Conservation (phyloP, 495 filamentous ascomycete genomes). For the Saxophila tyrrhenica region DNA sequence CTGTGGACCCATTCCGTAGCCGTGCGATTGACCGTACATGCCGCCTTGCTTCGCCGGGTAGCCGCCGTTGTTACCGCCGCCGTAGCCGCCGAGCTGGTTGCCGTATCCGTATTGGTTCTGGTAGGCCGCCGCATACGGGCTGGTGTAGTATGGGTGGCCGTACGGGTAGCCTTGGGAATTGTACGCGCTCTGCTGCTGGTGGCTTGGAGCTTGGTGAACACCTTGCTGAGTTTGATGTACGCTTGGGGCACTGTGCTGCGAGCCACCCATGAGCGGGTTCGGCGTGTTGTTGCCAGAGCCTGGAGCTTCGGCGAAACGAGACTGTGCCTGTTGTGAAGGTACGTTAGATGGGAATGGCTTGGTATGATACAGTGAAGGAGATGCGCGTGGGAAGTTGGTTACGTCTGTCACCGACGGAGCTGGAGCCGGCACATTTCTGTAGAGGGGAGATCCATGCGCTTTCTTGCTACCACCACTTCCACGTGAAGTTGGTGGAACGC, state of each 20-base stretch:
- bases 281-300: constrained; percentile 82
- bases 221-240: constrained; percentile 46
- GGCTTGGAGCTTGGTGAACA: constrained; percentile 24
- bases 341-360: constrained; percentile 13
- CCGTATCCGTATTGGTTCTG: constrained; percentile 59
- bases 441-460: neutral
- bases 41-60: constrained; percentile 48
- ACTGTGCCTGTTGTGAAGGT: constrained; percentile 40
- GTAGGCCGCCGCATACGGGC: constrained; percentile 69
- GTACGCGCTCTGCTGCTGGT: constrained; percentile 47
- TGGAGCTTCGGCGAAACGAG: constrained; percentile 68
- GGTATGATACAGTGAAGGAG: neutral
- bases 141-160: constrained; percentile 67
- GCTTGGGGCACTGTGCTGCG: constrained; percentile 43
- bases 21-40: constrained; percentile 67
- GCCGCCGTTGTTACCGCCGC: constrained; percentile 37
- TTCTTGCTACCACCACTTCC: neutral
- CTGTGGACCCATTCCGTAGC: constrained; percentile 60
- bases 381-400: neutral
- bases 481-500: neutral
- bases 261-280: constrained; percentile 62
- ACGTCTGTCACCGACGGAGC: neutral
- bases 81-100: constrained; percentile 32
- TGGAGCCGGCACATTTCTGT: neutral
- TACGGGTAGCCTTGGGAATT: constrained; percentile 45